Conservation (phyloP, 768 basidiomycete species). For the Mycena amicta region DNA sequence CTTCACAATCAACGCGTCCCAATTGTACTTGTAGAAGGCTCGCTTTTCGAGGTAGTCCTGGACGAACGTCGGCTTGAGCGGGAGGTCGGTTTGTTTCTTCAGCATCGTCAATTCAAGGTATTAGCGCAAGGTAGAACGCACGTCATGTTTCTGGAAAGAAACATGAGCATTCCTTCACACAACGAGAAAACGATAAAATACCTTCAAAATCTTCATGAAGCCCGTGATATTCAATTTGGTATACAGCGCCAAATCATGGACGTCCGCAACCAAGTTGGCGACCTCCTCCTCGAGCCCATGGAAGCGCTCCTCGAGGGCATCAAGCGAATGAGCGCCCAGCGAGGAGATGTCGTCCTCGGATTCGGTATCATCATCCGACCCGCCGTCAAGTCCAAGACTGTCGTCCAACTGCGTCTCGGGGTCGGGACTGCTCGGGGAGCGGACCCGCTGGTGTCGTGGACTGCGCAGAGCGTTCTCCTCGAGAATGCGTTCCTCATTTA, state of each 20-base stretch:
- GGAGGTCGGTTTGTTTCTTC: constrained; percentile 91
- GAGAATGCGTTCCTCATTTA: constrained; percentile 49
- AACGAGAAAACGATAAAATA: constrained; percentile 33
- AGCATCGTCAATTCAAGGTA: background rate
- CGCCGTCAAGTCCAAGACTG: constrained; percentile 59
- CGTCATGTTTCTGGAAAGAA: constrained; percentile 83
- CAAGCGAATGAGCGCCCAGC: constrained; percentile 58
- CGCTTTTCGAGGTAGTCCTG: constrained; percentile 91
- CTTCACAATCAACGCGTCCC: constrained; percentile 95
- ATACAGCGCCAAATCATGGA: constrained; percentile 87
- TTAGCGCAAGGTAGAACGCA: constrained; percentile 34
- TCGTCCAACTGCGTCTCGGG: constrained; percentile 57
- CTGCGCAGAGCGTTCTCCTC: background rate
- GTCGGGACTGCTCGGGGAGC: constrained; percentile 38
- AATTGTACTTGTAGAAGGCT: constrained; percentile 96
- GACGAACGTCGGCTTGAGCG: constrained; percentile 85
- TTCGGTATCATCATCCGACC: constrained; percentile 65
- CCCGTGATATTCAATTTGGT: constrained; percentile 98
- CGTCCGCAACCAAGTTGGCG: constrained; percentile 90
- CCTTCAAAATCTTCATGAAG: constrained; percentile 98
- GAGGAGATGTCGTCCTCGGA: constrained; percentile 49
- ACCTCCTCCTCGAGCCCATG: constrained; percentile 90
- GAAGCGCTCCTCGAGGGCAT: constrained; percentile 85
- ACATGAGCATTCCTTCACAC: background rate
- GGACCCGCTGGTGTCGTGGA: constrained; percentile 18